These are phyloP conservation scores for Fagus sylvatica DNA, from an alignment of 306 rosid genomes.

Conservation along the genomic window DNA sequence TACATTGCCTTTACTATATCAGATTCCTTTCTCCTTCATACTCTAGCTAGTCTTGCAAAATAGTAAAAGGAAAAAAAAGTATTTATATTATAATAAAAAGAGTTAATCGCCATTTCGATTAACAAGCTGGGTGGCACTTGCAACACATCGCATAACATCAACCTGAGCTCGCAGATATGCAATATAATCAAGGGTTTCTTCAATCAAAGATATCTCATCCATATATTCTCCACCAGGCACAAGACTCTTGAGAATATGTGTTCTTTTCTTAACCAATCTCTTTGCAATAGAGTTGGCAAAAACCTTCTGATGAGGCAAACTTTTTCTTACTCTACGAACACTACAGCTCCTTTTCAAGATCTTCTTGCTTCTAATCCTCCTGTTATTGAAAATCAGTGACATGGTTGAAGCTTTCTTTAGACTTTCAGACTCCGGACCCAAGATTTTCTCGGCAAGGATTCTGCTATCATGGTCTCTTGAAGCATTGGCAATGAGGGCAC, in stretches of 20 bases:
- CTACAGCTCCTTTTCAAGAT: constrained; percentile 45
- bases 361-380: constrained; percentile 39
- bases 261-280: constrained; percentile 56
- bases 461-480: constrained; percentile 16
- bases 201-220: constrained; percentile 62
- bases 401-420: constrained; percentile 1
- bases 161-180: constrained; percentile 67
- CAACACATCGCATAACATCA: constrained; percentile 73
- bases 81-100: neutral
- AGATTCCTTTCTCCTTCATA: constrained; percentile 32
- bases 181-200: constrained; percentile 88
- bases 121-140: constrained; percentile 37
- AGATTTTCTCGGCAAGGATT: constrained; percentile 17
- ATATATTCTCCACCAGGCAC: constrained; percentile 75
- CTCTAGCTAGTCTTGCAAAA: constrained; percentile 30
- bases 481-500: constrained; percentile 50
- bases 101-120: constrained; percentile 21
- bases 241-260: constrained; percentile 49
- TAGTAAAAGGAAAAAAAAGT: neutral
- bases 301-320: neutral
- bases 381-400: constrained; percentile 7
- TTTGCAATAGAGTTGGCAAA: constrained; percentile 40
- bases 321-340: constrained; percentile 24
- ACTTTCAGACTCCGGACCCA: constrained; percentile 11
- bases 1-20: constrained; percentile 42